Percentiles rank a stretch among this genome's conserved stretches.
Evolutionary conservation across 1,139 yeast species (phyloP).

Genomic region (Yamadazyma mexicana): DNA sequence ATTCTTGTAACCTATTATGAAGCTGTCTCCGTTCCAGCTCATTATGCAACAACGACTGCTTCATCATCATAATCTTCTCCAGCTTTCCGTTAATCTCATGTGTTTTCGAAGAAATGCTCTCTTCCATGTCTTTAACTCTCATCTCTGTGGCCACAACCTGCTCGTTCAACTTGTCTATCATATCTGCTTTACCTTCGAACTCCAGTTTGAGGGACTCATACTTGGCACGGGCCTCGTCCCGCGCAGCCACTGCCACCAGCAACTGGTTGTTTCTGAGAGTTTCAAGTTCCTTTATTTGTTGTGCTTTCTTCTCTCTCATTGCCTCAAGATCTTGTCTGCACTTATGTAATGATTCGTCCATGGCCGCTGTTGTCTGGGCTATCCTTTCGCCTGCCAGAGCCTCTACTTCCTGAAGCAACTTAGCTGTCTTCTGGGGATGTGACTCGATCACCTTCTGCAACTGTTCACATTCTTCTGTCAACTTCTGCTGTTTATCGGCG

Average conservation of each 20-base stretch:
- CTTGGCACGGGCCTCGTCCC: constrained; percentile 6
- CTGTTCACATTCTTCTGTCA: constrained; percentile 9
- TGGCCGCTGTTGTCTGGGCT: not conserved
- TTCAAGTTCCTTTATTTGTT: not conserved
- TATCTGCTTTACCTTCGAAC: constrained; percentile 20
- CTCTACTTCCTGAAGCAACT: not conserved
- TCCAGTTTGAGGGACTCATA: constrained; percentile 13
- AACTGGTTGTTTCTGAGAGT: constrained; percentile 3
- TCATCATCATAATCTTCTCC: constrained; percentile 12
- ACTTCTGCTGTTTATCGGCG: constrained; percentile 5
- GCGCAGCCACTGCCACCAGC: constrained; percentile 7
- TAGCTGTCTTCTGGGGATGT: not conserved
- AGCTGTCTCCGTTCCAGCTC: constrained; percentile 54
- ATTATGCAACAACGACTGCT: constrained; percentile 15
- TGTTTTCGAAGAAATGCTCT: constrained; percentile 7
- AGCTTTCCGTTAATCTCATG: constrained; percentile 9
- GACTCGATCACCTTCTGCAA: not conserved
- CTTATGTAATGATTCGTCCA: not conserved
- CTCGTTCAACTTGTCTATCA: constrained; percentile 19
- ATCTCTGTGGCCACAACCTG: constrained; percentile 12
- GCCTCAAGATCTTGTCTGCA: constrained; percentile 5
- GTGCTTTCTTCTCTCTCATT: constrained; percentile 6
- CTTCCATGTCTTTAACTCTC: constrained; percentile 7
- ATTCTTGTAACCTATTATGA: constrained; percentile 77
- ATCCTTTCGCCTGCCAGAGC: not conserved